A percentile compares a stretch with the other conserved stretches of the same genome.
Evolutionary conservation across 1,284 basidiomycete genomes (phyloP).

Genomic region (Gomphus sp.): DNA sequence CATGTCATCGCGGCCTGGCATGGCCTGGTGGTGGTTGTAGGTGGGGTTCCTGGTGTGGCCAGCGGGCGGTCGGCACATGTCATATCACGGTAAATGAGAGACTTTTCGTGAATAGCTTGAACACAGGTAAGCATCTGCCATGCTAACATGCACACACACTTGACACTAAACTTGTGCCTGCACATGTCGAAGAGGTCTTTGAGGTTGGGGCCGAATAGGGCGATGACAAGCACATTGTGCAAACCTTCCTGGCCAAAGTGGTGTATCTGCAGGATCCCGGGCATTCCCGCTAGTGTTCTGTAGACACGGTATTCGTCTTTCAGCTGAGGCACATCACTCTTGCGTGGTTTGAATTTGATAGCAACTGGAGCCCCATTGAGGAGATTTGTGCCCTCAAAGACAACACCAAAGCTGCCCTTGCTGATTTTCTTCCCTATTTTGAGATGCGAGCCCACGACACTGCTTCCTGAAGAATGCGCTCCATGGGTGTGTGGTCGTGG

Average conservation of each 20-base stretch:
- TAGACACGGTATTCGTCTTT: slow-evolving; percentile 96
- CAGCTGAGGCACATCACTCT: slow-evolving; percentile 93
- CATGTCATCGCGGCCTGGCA: no score
- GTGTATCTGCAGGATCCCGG: slow-evolving; percentile 93
- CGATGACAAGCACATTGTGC: no score
- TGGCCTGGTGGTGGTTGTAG: no score
- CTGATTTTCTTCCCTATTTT: no score
- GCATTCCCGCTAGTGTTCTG: slow-evolving; percentile 85
- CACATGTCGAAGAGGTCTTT: slow-evolving; percentile 98
- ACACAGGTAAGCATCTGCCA: slow-evolving; percentile 74
- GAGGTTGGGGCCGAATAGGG: slow-evolving; percentile 92
- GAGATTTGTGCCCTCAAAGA: slow-evolving; percentile 95
- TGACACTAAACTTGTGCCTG: slow-evolving; percentile 87
- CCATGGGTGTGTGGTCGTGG: no score
- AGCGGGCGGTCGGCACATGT: no score
- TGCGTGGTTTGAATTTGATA: slow-evolving; percentile 97
- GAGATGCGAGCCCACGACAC: no score
- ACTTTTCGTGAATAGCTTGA: no score
- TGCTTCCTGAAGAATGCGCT: no score
- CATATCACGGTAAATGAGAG: no score
- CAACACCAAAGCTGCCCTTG: no score
- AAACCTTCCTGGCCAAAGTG: slow-evolving; percentile 97
- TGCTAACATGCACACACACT: slow-evolving; percentile 95
- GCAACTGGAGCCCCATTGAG: slow-evolving; percentile 94
- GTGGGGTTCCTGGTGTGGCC: no score